Base-by-base conservation (phyloP, 352 stramenopile genomes). In the Globisporangium rhizosaccharum region DNA sequence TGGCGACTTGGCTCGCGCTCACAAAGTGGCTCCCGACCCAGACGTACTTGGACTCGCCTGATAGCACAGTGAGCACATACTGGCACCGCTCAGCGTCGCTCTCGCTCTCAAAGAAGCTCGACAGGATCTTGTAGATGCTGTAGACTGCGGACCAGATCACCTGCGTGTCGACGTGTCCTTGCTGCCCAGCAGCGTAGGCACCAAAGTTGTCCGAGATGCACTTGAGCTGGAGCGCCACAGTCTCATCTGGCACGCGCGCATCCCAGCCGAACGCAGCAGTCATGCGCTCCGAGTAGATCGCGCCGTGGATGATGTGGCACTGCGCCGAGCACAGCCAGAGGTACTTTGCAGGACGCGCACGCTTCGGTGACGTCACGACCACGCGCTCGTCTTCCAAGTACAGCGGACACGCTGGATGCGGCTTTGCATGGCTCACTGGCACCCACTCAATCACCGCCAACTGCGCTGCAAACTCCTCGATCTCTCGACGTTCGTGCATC, bases 1-100 rank as follows among this genome's bases (percentile, higher is more conserved):
- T 67, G 20, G 76, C 79, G 15, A 91, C 81, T 51, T 85, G 75
- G 54, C 61, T 72, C 14, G 70, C 59, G 36, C 59, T 70, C 25
- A 82, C 76, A 58, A 91, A 91, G 25, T 62, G 65, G 37, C 79
- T 71, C 30, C 77, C 75, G 58, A 87, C 73, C 81, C 79, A 89
- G 17, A 91, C 61, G 51, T 75, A 89, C 11, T 74, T 73, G 12
- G 75, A 65, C 37, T 78, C 70, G 14, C 68, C 72, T 15, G 57
- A 63, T 6, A 88, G 61, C 30, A 77, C 63, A 9, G 54, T 18
- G n/a, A 82, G 56, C 23, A 88, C 67, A 28, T 63, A 15, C 14
- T 68, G 52, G 12, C 65, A 58, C 33, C 62, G 62, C 14, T 60
- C 51, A 20, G 41, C 23, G 53, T 60, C 51, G 12, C 51, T 20